A percentile compares a stretch with the other conserved stretches of the same genome.
These are phyloP conservation scores for Populus deltoides DNA, from an alignment of 345 rosid species.

Conservation along the genomic window DNA sequence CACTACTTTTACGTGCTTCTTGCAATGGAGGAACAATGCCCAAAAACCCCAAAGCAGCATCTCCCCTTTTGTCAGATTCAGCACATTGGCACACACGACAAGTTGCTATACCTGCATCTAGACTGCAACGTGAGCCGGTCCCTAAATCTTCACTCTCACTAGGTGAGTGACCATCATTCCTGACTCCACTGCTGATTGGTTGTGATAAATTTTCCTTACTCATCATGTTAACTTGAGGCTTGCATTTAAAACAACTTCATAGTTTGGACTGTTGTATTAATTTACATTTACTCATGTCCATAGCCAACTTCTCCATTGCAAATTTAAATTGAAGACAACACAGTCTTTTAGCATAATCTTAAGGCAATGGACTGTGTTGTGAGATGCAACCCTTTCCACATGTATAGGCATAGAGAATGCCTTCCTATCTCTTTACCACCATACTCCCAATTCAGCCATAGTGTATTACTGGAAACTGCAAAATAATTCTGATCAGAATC, in stretches of 20 bases:
- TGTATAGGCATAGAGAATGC: not conserved
- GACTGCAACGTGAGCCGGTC: conserved; percentile 42
- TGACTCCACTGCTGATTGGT: conserved; percentile 36
- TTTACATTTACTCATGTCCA: not conserved
- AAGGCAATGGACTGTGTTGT: not conserved
- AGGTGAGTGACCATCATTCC: conserved; percentile 37
- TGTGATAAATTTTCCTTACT: conserved; percentile 54
- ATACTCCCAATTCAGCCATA: not conserved
- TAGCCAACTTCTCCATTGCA: not conserved
- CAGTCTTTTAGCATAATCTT: not conserved
- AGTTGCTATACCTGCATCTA: conserved; percentile 58
- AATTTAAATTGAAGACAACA: not conserved
- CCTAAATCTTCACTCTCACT: conserved; percentile 42
- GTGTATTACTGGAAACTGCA: not conserved
- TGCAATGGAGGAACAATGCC: conserved; percentile 58
- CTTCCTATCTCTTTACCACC: not conserved
- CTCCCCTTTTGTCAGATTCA: conserved; percentile 88
- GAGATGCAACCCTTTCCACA: not conserved
- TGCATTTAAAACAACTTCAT: not conserved
- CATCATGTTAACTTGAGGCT: conserved; percentile 41
- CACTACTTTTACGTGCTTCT: conserved; percentile 44
- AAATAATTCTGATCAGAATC: not conserved
- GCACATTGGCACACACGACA: conserved; percentile 97
- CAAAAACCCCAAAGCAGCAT: conserved; percentile 65
- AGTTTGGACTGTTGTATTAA: not conserved